Evolutionary conservation across 257 asterid species (phyloP).

Genomic region (Nicotiana paniculata): DNA sequence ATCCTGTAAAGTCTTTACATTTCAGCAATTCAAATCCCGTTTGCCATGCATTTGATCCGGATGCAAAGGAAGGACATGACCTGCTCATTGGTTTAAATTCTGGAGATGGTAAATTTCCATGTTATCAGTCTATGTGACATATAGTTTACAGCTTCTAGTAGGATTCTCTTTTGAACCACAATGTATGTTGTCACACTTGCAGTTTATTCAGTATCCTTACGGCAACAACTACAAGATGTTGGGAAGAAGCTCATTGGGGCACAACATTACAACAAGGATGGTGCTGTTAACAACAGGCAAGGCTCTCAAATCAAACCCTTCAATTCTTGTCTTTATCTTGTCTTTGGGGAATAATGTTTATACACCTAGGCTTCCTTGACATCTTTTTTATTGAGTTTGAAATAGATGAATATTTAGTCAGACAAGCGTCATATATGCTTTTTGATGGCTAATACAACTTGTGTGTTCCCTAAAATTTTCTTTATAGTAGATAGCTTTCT

Average conservation of each 20-base stretch:
- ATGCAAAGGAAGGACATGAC: constrained; percentile 97
- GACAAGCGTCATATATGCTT: not conserved
- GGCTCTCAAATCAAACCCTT: constrained; percentile 6
- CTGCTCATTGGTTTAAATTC: constrained; percentile 86
- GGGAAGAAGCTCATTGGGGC: constrained; percentile 99
- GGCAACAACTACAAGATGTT: constrained; percentile 91
- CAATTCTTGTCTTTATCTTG: not conserved
- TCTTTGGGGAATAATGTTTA: not conserved
- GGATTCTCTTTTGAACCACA: constrained; percentile 5
- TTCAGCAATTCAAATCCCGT: constrained; percentile 90
- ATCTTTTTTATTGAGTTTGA: not conserved
- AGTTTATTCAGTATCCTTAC: constrained; percentile 90
- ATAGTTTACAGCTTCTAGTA: not conserved
- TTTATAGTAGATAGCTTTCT: not conserved
- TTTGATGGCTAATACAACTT: not conserved
- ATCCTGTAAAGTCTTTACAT: constrained; percentile 90
- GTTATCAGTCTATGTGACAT: not conserved
- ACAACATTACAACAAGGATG: constrained; percentile 97
- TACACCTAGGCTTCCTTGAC: not conserved
- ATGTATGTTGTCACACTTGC: constrained; percentile 26
- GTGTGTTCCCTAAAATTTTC: not conserved
- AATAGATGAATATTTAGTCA: not conserved
- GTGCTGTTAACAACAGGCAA: constrained; percentile 75
- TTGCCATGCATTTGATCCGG: constrained; percentile 96
- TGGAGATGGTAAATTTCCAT: constrained; percentile 70